phyloP scores from a whole-genome alignment of 306 rosid species.

The Prunus padus region DNA sequence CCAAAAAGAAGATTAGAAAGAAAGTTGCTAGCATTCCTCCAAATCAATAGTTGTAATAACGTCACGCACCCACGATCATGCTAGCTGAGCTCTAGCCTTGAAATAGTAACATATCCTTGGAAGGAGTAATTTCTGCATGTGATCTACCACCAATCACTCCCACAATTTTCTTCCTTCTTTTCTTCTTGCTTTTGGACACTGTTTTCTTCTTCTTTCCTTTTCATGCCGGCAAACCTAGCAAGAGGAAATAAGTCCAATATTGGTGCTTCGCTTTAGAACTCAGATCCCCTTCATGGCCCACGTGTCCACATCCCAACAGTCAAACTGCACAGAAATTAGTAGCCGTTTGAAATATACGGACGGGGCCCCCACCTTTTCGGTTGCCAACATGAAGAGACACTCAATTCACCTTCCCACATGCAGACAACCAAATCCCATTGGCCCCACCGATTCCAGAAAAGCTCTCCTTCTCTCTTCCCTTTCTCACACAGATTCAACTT shows the following conservation, averaged over 20 bases:
- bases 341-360: background rate
- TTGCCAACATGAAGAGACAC: background rate
- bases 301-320: background rate
- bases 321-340: background rate
- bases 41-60: too few species aligned
- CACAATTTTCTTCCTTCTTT: background rate
- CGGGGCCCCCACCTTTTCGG: background rate
- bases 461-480: background rate
- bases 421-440: slow-evolving; percentile 19
- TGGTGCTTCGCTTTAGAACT: background rate
- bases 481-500: background rate
- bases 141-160: too few species aligned
- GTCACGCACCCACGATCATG: too few species aligned
- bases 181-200: too few species aligned
- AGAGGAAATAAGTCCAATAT: background rate
- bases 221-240: background rate
- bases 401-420: slow-evolving; percentile 7
- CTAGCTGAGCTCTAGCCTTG: too few species aligned
- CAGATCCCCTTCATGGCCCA: background rate
- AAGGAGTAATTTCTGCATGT: too few species aligned
- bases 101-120: too few species aligned
- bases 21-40: too few species aligned
- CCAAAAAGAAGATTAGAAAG: too few species aligned
- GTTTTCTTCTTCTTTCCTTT: too few species aligned
- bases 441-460: background rate